Conservation (phyloP, 1,139 yeast genomes). For the Torulaspora pretoriensis region DNA sequence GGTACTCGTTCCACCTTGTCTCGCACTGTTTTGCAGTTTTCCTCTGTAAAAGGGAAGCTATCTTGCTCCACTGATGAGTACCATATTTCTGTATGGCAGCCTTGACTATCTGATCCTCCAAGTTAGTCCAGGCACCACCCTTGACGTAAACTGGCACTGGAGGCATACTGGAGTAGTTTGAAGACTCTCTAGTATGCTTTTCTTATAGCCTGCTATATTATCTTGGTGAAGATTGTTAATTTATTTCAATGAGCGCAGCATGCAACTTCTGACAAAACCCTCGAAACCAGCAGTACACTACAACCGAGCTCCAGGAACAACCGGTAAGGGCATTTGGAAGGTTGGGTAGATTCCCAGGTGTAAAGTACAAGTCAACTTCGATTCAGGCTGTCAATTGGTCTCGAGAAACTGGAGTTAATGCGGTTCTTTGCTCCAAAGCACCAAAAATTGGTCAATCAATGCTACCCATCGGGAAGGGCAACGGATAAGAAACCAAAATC, state of each 20-base stretch:
- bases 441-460: slow-evolving; percentile 81
- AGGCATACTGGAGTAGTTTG: slow-evolving; percentile 18
- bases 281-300: background rate
- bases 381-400: background rate
- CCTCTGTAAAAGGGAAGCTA: slow-evolving; percentile 77
- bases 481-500: slow-evolving; percentile 87
- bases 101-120: slow-evolving; percentile 82
- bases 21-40: slow-evolving; percentile 91
- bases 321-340: background rate
- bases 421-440: slow-evolving; percentile 67
- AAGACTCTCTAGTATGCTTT: too few relatives aligned
- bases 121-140: slow-evolving; percentile 89
- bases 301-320: background rate
- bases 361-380: background rate
- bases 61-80: slow-evolving; percentile 89
- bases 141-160: slow-evolving; percentile 70
- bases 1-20: slow-evolving; percentile 88
- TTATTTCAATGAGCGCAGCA: slow-evolving; percentile 2
- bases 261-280: background rate
- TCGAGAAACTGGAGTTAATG: slow-evolving; percentile 4
- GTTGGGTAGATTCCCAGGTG: background rate
- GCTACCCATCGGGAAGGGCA: slow-evolving; percentile 87
- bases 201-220: background rate
- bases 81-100: slow-evolving; percentile 95
- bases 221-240: background rate